Conservation (phyloP, 176 grass and related monocot species). For the Triticum timopheevii region DNA sequence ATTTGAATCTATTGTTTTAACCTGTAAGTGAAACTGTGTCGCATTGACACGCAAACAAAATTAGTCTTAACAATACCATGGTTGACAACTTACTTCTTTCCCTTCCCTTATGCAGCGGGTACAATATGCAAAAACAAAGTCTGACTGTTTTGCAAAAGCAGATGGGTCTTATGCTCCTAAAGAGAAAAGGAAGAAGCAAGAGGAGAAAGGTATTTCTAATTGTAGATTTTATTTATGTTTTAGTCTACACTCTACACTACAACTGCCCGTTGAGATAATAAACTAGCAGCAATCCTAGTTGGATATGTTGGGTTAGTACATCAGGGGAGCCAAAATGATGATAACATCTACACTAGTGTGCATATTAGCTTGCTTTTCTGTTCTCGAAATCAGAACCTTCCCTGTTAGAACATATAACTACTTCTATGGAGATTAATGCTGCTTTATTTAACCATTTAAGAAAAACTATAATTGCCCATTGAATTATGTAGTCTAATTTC, state of each 20-base stretch:
- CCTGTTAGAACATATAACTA: not conserved
- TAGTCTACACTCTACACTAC: not conserved
- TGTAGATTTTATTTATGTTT: not conserved
- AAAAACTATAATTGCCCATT: not conserved
- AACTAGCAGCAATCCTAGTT: not conserved
- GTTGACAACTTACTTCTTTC: slow-evolving; percentile 22
- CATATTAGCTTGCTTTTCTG: not conserved
- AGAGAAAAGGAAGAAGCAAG: slow-evolving; percentile 97
- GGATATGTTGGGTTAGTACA: slow-evolving; percentile 14
- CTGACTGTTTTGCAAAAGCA: slow-evolving; percentile 87
- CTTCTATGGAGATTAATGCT: not conserved
- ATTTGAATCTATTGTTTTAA: not conserved
- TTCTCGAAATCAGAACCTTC: not conserved
- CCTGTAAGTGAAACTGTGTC: not conserved
- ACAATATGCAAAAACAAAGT: slow-evolving; percentile 93
- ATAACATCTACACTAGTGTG: not conserved
- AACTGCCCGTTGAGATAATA: not conserved
- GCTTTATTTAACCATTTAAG: not conserved
- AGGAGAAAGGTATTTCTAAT: slow-evolving; percentile 79
- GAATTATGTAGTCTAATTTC: not conserved
- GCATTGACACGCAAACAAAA: not conserved
- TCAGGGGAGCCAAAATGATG: not conserved
- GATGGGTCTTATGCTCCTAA: slow-evolving; percentile 82
- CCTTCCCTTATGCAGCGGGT: slow-evolving; percentile 49
- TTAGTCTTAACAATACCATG: not conserved